phyloP scores from a whole-genome alignment of 2,329 filamentous ascomycete genomes.

The Aspergillus ibericus region DNA sequence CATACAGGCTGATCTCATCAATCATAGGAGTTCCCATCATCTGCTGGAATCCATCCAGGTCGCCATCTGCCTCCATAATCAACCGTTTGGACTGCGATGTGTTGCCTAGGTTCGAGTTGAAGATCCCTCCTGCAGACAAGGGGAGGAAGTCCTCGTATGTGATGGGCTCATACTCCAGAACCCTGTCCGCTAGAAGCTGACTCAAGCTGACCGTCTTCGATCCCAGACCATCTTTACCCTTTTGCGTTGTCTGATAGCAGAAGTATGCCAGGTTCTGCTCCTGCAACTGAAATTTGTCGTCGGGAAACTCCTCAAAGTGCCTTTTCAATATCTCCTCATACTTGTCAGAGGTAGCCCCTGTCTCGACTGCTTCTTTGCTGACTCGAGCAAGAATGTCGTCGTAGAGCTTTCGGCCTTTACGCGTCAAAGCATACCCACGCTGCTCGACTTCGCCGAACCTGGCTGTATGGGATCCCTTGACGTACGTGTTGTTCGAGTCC shows the following conservation, averaged over 20 bases:
- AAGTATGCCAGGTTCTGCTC: constrained; percentile 43
- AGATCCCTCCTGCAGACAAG: constrained; percentile 55
- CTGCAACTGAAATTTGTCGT: constrained; percentile 42
- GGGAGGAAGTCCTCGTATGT: constrained; percentile 59
- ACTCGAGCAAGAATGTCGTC: constrained; percentile 43
- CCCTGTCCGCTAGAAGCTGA: constrained; percentile 32
- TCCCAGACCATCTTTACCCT: constrained; percentile 3
- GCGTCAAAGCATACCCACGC: constrained; percentile 52
- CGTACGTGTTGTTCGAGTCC: constrained; percentile 13
- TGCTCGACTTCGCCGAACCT: constrained; percentile 58
- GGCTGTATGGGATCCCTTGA: constrained; percentile 48
- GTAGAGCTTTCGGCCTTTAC: constrained; percentile 47
- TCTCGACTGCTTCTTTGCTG: constrained; percentile 16
- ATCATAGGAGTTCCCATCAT: constrained; percentile 20
- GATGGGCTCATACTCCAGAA: constrained; percentile 45
- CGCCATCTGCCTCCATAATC: constrained; percentile 26
- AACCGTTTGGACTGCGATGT: constrained; percentile 22
- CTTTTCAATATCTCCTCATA: constrained; percentile 26
- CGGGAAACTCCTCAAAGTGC: constrained; percentile 44
- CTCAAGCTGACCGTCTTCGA: constrained; percentile 20
- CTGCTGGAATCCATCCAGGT: constrained; percentile 28
- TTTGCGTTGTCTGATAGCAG: constrained; percentile 31
- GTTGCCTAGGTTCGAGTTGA: constrained; percentile 45
- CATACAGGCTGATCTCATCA: constrained; percentile 31
- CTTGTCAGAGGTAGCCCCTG: neutral